Conservation (phyloP, 768 basidiomycete species). For the Pisolithus albus region DNA sequence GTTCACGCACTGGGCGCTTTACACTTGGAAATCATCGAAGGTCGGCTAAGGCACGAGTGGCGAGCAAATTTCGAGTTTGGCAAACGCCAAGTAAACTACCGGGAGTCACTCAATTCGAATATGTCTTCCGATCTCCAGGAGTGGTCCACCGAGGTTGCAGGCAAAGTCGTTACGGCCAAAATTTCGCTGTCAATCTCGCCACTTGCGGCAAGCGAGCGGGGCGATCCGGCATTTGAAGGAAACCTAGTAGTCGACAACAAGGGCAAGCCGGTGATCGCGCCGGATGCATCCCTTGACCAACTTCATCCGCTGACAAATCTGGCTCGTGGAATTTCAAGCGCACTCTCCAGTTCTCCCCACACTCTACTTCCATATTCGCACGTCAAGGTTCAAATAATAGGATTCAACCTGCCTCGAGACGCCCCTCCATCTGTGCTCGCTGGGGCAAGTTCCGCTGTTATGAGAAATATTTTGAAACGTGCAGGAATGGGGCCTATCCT, state of each 20-base stretch:
- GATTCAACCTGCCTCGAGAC: conserved; percentile 37
- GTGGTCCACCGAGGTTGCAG: conserved; percentile 61
- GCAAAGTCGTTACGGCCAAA: conserved; percentile 44
- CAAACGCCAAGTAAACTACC: conserved; percentile 69
- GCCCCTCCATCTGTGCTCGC: conserved; percentile 47
- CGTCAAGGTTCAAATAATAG: conserved; percentile 49
- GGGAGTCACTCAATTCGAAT: conserved; percentile 43
- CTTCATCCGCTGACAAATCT: conserved; percentile 46
- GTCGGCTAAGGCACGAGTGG: conserved; percentile 78
- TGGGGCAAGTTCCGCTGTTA: conserved; percentile 57
- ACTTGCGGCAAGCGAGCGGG: conserved; percentile 47
- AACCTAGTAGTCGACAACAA: conserved; percentile 59
- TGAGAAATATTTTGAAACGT: conserved; percentile 54
- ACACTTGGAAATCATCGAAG: conserved; percentile 84
- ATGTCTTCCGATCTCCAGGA: conserved; percentile 29
- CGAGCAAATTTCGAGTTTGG: conserved; percentile 72
- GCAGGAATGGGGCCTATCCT: conserved; percentile 68
- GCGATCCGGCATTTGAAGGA: conserved; percentile 69
- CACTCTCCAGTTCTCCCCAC: conserved; percentile 74
- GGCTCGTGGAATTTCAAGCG: conserved; percentile 61
- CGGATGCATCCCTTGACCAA: conserved; percentile 39
- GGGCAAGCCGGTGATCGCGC: conserved; percentile 45
- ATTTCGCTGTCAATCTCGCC: conserved; percentile 52
- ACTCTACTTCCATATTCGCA: conserved; percentile 66
- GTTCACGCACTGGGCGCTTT: conserved; percentile 80